phyloP scores from a whole-genome alignment of 148 eudicot species.

The Camellia granthamiana region DNA sequence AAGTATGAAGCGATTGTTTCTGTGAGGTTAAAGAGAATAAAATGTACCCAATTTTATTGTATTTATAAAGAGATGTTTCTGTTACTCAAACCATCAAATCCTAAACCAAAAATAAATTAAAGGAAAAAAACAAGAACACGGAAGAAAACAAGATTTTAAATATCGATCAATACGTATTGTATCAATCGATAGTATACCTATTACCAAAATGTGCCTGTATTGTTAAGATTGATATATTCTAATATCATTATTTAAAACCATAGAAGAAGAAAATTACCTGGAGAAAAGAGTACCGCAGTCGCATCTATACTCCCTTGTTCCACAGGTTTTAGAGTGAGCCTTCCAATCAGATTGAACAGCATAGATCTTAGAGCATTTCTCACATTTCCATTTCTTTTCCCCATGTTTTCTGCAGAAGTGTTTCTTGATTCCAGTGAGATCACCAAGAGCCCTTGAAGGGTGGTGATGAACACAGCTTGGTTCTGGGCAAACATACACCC shows the following conservation, averaged over 20 bases:
- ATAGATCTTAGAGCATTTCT: conserved; percentile 82
- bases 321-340: conserved; percentile 91
- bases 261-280: conserved; percentile 40
- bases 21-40: too few species aligned
- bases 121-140: too few species aligned
- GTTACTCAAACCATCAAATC: too few species aligned
- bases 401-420: conserved; percentile 91
- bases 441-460: conserved; percentile 91
- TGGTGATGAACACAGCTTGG: conserved; percentile 80
- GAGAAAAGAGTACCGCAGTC: conserved; percentile 92
- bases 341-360: conserved; percentile 98
- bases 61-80: too few species aligned
- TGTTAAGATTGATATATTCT: not conserved
- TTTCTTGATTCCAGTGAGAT: conserved; percentile 92
- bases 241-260: too few species aligned
- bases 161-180: too few species aligned
- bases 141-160: too few species aligned
- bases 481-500: conserved; percentile 87
- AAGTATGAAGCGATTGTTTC: too few species aligned
- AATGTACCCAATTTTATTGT: too few species aligned
- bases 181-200: too few species aligned
- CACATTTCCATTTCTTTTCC: conserved; percentile 88
- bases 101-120: too few species aligned
- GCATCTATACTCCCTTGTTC: conserved; percentile 88
- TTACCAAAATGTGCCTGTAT: too few species aligned